Conservation (phyloP, 805 yeast species). For the Diddensiella transvaalensis region DNA sequence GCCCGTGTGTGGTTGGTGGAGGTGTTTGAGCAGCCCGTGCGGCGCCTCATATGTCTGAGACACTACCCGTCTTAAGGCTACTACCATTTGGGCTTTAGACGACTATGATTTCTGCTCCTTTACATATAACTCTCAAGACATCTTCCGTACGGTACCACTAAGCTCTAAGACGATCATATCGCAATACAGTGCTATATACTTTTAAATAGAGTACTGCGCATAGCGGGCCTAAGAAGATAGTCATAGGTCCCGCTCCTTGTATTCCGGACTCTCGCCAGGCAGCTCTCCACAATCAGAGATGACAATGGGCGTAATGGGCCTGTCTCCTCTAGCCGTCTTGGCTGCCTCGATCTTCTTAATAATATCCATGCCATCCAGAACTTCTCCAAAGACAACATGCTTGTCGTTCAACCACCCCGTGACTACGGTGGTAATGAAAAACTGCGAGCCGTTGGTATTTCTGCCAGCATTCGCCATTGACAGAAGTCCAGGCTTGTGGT, state of each 20-base stretch:
- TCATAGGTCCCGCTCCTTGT: conserved; percentile 28
- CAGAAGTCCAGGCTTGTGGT: conserved; percentile 60
- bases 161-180: no score
- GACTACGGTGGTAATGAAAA: conserved; percentile 87
- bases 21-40: no score
- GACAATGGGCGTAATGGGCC: conserved; percentile 61
- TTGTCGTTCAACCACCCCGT: conserved; percentile 90
- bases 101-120: no score
- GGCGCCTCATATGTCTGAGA: no score
- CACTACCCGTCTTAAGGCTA: no score
- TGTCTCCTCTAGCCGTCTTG: conserved; percentile 66
- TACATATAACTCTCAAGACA: no score
- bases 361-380: conserved; percentile 75
- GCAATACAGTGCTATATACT: no score
- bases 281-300: conserved; percentile 73
- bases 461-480: conserved; percentile 78
- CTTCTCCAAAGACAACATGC: conserved; percentile 97
- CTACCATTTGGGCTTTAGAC: no score
- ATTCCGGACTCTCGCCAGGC: conserved; percentile 23
- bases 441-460: conserved; percentile 82
- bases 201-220: no score
- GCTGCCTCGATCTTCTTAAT: conserved; percentile 70
- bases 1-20: no score
- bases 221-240: no score
- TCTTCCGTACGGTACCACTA: no score